These are phyloP conservation scores for Picochlorum sp. DNA, from an alignment of 139 green algal species.

Conservation along the genomic window DNA sequence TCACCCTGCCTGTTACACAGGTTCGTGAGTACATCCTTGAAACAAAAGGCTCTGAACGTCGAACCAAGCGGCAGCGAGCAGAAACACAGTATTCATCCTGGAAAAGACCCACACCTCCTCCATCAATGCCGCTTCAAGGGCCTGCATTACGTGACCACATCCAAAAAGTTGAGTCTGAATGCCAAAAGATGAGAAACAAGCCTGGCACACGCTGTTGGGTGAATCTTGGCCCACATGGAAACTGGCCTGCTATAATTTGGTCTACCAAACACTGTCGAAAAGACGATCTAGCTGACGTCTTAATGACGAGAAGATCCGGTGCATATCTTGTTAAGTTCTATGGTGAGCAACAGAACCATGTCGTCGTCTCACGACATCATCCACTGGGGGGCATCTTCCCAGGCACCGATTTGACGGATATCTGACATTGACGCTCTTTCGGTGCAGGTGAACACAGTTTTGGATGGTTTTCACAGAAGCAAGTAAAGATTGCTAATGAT, in stretches of 20 bases:
- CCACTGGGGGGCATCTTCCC: no score
- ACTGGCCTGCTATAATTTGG: constrained; percentile 51
- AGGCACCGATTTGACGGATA: no score
- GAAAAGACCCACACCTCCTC: background rate
- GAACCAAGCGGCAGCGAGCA: background rate
- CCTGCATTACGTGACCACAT: background rate
- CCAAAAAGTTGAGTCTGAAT: background rate
- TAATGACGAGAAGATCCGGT: constrained; percentile 33
- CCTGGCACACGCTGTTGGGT: constrained; percentile 19
- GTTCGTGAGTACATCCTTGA: constrained; percentile 2
- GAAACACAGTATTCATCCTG: background rate
- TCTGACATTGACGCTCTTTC: no score
- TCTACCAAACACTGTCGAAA: constrained; percentile 30
- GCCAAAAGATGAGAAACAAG: background rate
- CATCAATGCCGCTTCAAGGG: background rate
- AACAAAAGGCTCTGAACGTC: background rate
- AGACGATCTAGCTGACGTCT: constrained; percentile 34
- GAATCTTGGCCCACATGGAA: constrained; percentile 23
- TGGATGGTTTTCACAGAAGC: constrained; percentile 33
- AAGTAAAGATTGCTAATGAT: constrained; percentile 6
- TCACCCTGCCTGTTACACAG: background rate
- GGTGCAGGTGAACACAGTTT: constrained; percentile 32
- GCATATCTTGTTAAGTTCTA: constrained; percentile 39
- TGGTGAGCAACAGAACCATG: constrained; percentile 7
- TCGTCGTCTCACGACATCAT: no score